phyloP scores from a whole-genome alignment of 805 yeast species.

The Candida incommunis region DNA sequence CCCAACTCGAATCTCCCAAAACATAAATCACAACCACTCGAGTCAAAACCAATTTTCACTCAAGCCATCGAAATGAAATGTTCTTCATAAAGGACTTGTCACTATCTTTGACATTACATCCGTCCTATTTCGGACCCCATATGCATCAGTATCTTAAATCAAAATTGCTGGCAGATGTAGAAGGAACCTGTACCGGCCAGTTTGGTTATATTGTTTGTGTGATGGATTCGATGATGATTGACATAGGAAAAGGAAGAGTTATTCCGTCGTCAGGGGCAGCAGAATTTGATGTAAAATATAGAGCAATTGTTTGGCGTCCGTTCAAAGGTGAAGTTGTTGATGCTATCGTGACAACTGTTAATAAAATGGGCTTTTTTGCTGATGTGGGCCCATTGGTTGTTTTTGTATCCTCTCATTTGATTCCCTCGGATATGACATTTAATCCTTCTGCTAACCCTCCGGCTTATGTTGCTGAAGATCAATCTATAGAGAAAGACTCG shows the following conservation, averaged over 20 bases:
- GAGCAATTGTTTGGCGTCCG: slow-evolving; percentile 97
- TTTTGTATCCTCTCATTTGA: slow-evolving; percentile 86
- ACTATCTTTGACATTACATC: slow-evolving; percentile 84
- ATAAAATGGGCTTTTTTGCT: slow-evolving; percentile 94
- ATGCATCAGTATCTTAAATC: slow-evolving; percentile 89
- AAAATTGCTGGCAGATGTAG: slow-evolving; percentile 86
- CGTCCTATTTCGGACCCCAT: slow-evolving; percentile 94
- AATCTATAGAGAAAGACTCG: slow-evolving; percentile 86
- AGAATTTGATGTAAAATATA: slow-evolving; percentile 87
- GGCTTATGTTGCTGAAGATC: slow-evolving; percentile 92
- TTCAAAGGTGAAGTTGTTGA: slow-evolving; percentile 98
- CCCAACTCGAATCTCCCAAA: not conserved
- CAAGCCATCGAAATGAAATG: slow-evolving; percentile 7
- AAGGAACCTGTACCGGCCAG: slow-evolving; percentile 97
- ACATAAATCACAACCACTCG: not conserved
- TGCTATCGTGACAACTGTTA: slow-evolving; percentile 84
- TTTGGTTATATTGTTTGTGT: slow-evolving; percentile 97
- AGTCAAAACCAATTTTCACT: not conserved
- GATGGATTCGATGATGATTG: slow-evolving; percentile 84
- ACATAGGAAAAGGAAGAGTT: slow-evolving; percentile 87
- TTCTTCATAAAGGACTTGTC: slow-evolving; percentile 64
- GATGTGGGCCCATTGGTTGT: slow-evolving; percentile 96
- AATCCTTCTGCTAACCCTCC: slow-evolving; percentile 97
- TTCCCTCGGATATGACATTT: slow-evolving; percentile 85
- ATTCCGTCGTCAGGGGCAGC: slow-evolving; percentile 90